These are phyloP conservation scores for Hymenoscyphus occultus DNA, from an alignment of 2,329 filamentous ascomycete genomes.

Conservation along the genomic window DNA sequence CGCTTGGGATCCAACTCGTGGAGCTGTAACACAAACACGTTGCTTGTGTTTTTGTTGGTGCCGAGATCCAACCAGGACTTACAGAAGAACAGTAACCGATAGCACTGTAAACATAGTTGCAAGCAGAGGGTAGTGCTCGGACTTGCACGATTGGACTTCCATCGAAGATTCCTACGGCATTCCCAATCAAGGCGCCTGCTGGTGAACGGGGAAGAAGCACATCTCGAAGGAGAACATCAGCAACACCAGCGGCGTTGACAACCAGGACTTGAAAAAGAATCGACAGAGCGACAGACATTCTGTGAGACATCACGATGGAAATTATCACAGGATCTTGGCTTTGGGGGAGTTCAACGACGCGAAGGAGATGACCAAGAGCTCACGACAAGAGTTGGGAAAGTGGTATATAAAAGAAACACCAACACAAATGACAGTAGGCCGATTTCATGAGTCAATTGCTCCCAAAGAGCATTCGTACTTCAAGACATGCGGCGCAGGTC, in stretches of 20 bases:
- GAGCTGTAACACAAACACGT: slow-evolving; percentile 26
- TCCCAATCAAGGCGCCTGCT: not conserved
- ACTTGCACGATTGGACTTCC: slow-evolving; percentile 4
- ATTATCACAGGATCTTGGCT: not conserved
- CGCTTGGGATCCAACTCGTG: slow-evolving; percentile 16
- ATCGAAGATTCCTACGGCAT: not conserved
- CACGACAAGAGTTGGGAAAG: not conserved
- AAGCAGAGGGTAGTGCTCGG: slow-evolving; percentile 12
- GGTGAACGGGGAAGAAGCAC: slow-evolving; percentile 12
- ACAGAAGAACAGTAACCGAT: slow-evolving; percentile 18
- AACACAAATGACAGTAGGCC: not conserved
- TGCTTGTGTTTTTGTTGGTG: slow-evolving; percentile 15
- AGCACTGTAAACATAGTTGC: not conserved
- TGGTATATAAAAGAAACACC: not conserved
- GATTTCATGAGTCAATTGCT: not conserved
- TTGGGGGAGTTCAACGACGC: not conserved
- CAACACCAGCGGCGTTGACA: slow-evolving; percentile 9
- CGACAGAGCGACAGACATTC: slow-evolving; percentile 8
- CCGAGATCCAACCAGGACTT: slow-evolving; percentile 17
- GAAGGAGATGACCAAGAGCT: not conserved
- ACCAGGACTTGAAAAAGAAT: slow-evolving; percentile 7
- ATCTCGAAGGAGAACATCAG: slow-evolving; percentile 10
- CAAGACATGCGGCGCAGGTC: not conserved
- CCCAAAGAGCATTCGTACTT: not conserved
- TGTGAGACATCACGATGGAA: not conserved